These are phyloP conservation scores for Aspergillus sp. DNA, from an alignment of 2,329 filamentous ascomycete genomes.

Conservation along the genomic window DNA sequence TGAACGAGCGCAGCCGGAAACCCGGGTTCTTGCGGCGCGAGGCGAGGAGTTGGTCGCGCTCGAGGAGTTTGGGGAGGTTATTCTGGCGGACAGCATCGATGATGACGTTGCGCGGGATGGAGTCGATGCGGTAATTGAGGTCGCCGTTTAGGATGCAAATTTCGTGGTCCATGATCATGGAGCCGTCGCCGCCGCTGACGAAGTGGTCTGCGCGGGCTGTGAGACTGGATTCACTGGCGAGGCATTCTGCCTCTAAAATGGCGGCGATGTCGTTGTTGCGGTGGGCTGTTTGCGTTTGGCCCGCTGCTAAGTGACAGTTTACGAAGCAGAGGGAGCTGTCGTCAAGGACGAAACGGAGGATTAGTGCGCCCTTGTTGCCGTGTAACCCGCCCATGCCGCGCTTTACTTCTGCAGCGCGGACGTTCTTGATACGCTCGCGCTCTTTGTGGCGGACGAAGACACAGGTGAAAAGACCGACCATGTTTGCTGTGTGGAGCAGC, in stretches of 20 bases:
- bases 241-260: conserved; percentile 71
- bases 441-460: conserved; percentile 83
- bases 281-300: conserved; percentile 80
- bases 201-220: conserved; percentile 67
- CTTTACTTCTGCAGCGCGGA: conserved; percentile 80
- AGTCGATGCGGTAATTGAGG: conserved; percentile 96
- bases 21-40: conserved; percentile 82
- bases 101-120: conserved; percentile 89
- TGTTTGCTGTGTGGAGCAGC: conserved; percentile 76
- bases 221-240: conserved; percentile 66
- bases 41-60: conserved; percentile 86
- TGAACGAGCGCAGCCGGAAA: conserved; percentile 81
- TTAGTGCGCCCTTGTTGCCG: conserved; percentile 91
- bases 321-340: conserved; percentile 93
- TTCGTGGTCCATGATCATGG: conserved; percentile 93
- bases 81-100: conserved; percentile 74
- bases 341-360: conserved; percentile 87
- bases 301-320: conserved; percentile 94
- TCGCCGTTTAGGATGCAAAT: conserved; percentile 96
- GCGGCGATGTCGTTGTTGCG: conserved; percentile 88
- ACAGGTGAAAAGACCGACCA: conserved; percentile 93
- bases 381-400: conserved; percentile 92
- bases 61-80: conserved; percentile 78
- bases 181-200: conserved; percentile 86
- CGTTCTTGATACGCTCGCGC: conserved; percentile 66